Conservation (phyloP, 441 rosid species). For the Flueggea neowawraea region DNA sequence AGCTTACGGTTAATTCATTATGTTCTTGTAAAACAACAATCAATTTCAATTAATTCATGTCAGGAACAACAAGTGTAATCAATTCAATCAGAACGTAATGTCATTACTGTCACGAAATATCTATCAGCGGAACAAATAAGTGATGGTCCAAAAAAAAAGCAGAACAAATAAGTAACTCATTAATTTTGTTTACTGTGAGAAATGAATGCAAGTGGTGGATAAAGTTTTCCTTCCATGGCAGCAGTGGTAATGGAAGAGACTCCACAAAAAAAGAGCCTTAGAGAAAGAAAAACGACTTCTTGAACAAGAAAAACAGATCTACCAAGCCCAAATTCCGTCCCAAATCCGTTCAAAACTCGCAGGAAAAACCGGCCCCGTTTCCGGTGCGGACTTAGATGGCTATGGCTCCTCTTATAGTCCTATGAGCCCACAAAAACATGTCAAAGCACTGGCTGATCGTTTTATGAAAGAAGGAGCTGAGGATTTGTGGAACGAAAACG, state of each 20-base stretch:
- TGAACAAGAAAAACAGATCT: constrained; percentile 88
- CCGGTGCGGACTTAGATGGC: constrained; percentile 10
- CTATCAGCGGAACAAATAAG: too few relatives aligned
- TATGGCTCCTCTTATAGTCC: constrained; percentile 30
- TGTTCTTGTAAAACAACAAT: too few relatives aligned
- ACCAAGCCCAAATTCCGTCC: constrained; percentile 73
- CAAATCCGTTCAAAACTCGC: constrained; percentile 59
- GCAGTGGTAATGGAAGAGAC: constrained; percentile 97
- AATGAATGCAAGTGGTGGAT: too few relatives aligned
- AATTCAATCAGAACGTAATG: too few relatives aligned
- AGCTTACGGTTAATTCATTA: too few relatives aligned
- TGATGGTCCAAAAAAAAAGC: too few relatives aligned
- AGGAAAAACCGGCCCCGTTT: constrained; percentile 21
- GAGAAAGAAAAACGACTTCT: constrained; percentile 89
- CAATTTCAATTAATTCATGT: too few relatives aligned
- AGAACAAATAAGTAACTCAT: too few relatives aligned
- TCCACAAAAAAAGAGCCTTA: constrained; percentile 87
- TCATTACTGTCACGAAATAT: too few relatives aligned
- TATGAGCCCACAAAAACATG: constrained; percentile 57
- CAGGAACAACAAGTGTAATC: too few relatives aligned
- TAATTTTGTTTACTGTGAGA: too few relatives aligned
- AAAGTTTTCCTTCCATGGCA: too few relatives aligned
- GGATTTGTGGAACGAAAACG: constrained; percentile 88
- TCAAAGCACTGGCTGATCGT: constrained; percentile 82
- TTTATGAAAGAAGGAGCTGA: constrained; percentile 88